phyloP scores from a whole-genome alignment of 2,329 filamentous ascomycete species.

The Microcyclospora tardicrescens region DNA sequence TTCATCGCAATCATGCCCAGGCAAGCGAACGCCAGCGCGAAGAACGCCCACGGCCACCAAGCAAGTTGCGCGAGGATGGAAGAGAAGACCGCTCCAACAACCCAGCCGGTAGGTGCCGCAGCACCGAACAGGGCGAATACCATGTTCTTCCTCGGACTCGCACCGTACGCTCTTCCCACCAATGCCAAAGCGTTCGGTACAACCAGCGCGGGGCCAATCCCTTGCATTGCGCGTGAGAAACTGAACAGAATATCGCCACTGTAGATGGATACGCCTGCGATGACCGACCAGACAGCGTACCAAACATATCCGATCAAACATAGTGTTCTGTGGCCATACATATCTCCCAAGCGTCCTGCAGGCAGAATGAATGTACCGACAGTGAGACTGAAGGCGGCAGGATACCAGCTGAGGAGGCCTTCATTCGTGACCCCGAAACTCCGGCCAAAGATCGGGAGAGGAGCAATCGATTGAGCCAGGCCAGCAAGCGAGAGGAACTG shows the following conservation, averaged over 20 bases:
- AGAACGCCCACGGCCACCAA: conserved; percentile 22
- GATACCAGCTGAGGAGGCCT: conserved; percentile 32
- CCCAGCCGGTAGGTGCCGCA: conserved; percentile 20
- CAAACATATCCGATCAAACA: conserved; percentile 27
- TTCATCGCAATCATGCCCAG: conserved; percentile 6
- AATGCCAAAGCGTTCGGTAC: conserved; percentile 26
- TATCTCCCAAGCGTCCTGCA: conserved; percentile 30
- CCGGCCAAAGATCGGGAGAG: conserved; percentile 2
- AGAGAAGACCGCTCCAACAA: conserved; percentile 20
- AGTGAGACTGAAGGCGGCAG: conserved; percentile 29
- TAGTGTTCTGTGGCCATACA: conserved; percentile 28
- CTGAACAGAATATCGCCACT: conserved; percentile 22
- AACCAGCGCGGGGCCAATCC: conserved; percentile 25
- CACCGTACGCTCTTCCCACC: conserved; percentile 21
- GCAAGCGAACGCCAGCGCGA: conserved; percentile 13
- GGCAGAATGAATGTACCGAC: conserved; percentile 33
- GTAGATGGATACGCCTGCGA: conserved; percentile 26
- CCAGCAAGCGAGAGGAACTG: conserved; percentile 7
- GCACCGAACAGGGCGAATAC: conserved; percentile 25
- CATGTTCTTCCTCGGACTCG: conserved; percentile 23
- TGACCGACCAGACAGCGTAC: conserved; percentile 26
- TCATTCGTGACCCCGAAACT: conserved; percentile 28
- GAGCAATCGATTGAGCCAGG: conserved; percentile 5
- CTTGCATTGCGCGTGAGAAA: conserved; percentile 26
- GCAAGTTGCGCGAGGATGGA: conserved; percentile 19